Base-by-base conservation (phyloP, 2,329 filamentous ascomycete species). In the Xylaria multiplex region DNA sequence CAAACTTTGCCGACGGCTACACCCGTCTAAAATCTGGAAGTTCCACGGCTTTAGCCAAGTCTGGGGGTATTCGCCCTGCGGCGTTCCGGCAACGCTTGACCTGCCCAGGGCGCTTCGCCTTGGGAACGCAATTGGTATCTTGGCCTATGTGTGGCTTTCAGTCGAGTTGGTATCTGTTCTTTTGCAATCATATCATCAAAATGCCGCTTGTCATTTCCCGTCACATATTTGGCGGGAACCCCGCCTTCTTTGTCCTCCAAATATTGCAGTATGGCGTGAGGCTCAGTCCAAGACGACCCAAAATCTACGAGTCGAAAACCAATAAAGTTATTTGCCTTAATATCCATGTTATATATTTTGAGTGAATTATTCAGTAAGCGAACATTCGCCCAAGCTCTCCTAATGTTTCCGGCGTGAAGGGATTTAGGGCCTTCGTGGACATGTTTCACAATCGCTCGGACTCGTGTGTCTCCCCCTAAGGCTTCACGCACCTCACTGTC, bases 391-490 rank as follows among this genome's bases (percentile, higher is more conserved):
- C 43, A 58, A 2, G 27, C 27, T 58, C 9, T 30, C 2, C 55
- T 2, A 9, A 45, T 56, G 13, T 56, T 56, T 32, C 22, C 22
- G 6, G 22, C 16, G 14, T 45, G 22, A 8, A 45, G 37, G 16
- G 6, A 19, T 9, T 30, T 9, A 2, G 53, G 40, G 8, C 37
- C 13, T n/a, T 30, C 24, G 9, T 56, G 40, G 5, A 56, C 24
- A 45, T 56, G 53, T 24, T 56, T 56, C 37, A 56, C 53, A 32
- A 56, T 56, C 19, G 53, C 53, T 56, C 22, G 37, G 16, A 56
- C n/a, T 56, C 53, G 6, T 3, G 24, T 43, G 24, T 55, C 37
- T 14, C 53, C 53, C n/a, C 6, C 53, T 19, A 56, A 2, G 2
- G 40, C 30, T 45, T 56, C 40, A 4, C 37, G 13, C 7, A 56